Base-by-base conservation (phyloP, 2,329 filamentous ascomycete species). In the Fusarium nelsonii region DNA sequence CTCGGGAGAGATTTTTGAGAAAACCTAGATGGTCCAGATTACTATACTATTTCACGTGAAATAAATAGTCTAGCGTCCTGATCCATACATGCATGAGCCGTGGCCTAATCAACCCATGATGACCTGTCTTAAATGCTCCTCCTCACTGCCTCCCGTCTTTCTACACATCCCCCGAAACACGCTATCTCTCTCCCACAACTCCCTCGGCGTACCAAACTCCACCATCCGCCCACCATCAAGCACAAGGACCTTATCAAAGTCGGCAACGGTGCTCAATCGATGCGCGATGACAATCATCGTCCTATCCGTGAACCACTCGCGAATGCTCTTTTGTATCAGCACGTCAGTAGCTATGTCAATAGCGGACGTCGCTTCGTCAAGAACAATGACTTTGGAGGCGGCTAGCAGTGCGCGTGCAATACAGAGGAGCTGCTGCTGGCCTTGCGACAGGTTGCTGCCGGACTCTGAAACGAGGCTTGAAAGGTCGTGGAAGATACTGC, bases 351-450 rank as follows among this genome's bases (percentile, higher is more conserved):
- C 82, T 86, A 92, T 92, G 77, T 93, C 91, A 1, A 94, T 91
- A 0, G 91, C 90, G 2, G 87, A 90, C 0, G 92, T 94, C 0
- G 92, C 91, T 79, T 94, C 92, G 75, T 94, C 92, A 1, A 94
- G 85, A 2, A 94, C 87, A 85, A 94, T 90, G 69, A 94, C 88
- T 72, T 90, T 90, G 2, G 91, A 91, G 0, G 88, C 84, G 0
- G 87, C 84, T 14, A 92, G 87, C 69, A 93, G 91, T 41, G 89
- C 91, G 41, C 88, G 88, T 0, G 91, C 90, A 4, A 93, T 86
- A 70, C 90, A 92, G 43, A 93, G 85, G 1, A 93, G 87, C 77
- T 93, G 91, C 2, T 91, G 86, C 78, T 93, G 91, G 20, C 91
- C 91, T 74, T 92, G 91, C 0, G 90, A 92, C 4, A 93, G 82